Base-by-base conservation (phyloP, 305 asterid genomes). In the Lippia alba region DNA sequence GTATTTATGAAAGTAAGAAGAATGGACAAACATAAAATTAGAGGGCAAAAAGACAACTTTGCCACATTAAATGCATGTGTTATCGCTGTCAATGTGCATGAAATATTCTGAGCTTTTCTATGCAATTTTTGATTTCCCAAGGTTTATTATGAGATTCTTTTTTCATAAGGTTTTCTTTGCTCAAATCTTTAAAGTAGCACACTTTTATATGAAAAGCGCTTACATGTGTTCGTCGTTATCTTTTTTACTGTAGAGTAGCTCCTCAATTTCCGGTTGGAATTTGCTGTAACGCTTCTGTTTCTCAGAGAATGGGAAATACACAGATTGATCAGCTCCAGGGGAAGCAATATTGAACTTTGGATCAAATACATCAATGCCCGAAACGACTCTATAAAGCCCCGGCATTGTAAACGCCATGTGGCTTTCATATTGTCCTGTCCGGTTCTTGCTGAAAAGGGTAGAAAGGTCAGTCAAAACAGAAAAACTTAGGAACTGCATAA, bases 261-360 rank as follows among this genome's bases (percentile, higher is more conserved):
- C 81, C 32, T 86, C 85, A 75, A 89, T 77, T 69, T 86, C 84
- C 14, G 85, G 82, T 40, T 73, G 84, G 57, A 89, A 86, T 61
- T 78, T 57, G 53, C 77, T 45, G 61, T 84, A 69, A 16, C 96
- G 78, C 40, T 81, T 86, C 56, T 70, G 76, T 73, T 75, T 87
- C 67, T 83, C 91, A 32, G 86, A 74, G 72, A 45, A 67, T 0
- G 96, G 89, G 56, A 89, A 89, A 79, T 87, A 89, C 30, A 88
- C 73, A 6, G 94, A 79, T 56, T 87, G 94, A 61, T 89, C 96
- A 5, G 96, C 96, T 41, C 96, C 96, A 8, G 96, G 96, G 14
- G 94, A 78, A 69, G 87, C 92, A 53, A 89, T 87, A 59, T 89
- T 89, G 85, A 89, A 87, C 83, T 89, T 89, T 39, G 94, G 96